Percentiles rank a stretch among this genome's conserved stretches.
Evolutionary conservation across 2,329 filamentous ascomycete genomes (phyloP).

Genomic region (Aschersonia sp.): DNA sequence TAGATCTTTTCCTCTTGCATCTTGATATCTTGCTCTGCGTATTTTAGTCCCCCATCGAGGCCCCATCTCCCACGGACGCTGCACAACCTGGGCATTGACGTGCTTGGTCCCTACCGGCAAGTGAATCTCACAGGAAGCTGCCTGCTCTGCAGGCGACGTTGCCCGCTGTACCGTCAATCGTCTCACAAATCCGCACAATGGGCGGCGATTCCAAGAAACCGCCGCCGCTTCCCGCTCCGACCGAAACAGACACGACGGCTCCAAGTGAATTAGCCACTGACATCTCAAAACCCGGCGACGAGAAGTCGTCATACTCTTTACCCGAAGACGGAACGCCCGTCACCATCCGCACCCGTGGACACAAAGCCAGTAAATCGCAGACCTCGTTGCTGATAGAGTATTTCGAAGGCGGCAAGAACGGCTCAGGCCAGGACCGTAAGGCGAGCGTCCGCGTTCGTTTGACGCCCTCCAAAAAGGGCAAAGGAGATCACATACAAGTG

Average conservation of each 20-base stretch:
- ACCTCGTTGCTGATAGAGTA: slow-evolving; percentile 91
- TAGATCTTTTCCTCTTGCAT: too few relatives aligned
- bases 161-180: slow-evolving; percentile 1
- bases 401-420: slow-evolving; percentile 66
- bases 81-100: too few relatives aligned
- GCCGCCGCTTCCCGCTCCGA: slow-evolving; percentile 64
- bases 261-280: slow-evolving; percentile 50
- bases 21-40: too few relatives aligned
- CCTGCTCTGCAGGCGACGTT: not conserved
- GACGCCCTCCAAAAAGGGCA: slow-evolving; percentile 59
- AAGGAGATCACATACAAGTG: slow-evolving; percentile 70
- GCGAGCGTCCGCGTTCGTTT: slow-evolving; percentile 71
- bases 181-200: slow-evolving; percentile 26
- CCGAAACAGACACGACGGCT: slow-evolving; percentile 52
- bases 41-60: too few relatives aligned
- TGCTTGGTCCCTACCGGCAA: not conserved
- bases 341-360: slow-evolving; percentile 68
- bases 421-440: slow-evolving; percentile 45
- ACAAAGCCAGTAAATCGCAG: slow-evolving; percentile 52
- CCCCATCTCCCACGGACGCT: too few relatives aligned
- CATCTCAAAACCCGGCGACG: slow-evolving; percentile 51
- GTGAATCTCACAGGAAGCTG: not conserved
- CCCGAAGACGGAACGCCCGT: slow-evolving; percentile 82
- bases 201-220: slow-evolving; percentile 39
- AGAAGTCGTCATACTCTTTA: slow-evolving; percentile 63